phyloP scores from a whole-genome alignment of 805 yeast species.

The Brettanomyces sp. region DNA sequence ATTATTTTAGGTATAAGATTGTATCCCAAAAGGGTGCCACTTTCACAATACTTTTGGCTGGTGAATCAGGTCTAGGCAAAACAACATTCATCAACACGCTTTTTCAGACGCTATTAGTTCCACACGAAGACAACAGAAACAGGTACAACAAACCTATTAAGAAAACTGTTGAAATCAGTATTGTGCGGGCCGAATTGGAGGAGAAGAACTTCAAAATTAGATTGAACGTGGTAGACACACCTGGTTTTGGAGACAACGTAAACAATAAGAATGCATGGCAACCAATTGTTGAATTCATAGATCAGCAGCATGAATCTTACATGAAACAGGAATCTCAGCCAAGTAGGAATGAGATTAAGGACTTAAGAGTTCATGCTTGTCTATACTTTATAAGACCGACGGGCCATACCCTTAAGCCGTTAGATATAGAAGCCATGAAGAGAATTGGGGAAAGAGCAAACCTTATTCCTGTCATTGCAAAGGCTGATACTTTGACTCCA shows the following conservation, averaged over 20 bases:
- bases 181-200: conserved; percentile 70
- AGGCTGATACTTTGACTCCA: conserved; percentile 76
- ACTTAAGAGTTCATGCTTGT: conserved; percentile 84
- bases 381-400: conserved; percentile 87
- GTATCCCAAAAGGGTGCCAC: conserved; percentile 68
- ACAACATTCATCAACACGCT: conserved; percentile 85
- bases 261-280: conserved; percentile 82
- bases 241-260: conserved; percentile 88
- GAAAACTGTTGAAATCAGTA: conserved; percentile 70
- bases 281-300: conserved; percentile 79
- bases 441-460: conserved; percentile 72
- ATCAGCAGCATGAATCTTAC: conserved; percentile 79
- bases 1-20: conserved; percentile 47
- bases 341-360: conserved; percentile 51
- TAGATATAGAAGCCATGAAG: conserved; percentile 85
- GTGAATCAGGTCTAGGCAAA: conserved; percentile 88
- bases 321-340: conserved; percentile 97
- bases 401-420: conserved; percentile 77
- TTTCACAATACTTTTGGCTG: conserved; percentile 77
- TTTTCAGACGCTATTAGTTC: conserved; percentile 65
- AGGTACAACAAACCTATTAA: conserved; percentile 52
- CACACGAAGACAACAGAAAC: conserved; percentile 43
- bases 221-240: conserved; percentile 81
- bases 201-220: conserved; percentile 75
- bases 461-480: conserved; percentile 82